These are phyloP conservation scores for Retiboletus flavoniger DNA, from an alignment of 1,284 basidiomycete genomes.

Conservation along the genomic window DNA sequence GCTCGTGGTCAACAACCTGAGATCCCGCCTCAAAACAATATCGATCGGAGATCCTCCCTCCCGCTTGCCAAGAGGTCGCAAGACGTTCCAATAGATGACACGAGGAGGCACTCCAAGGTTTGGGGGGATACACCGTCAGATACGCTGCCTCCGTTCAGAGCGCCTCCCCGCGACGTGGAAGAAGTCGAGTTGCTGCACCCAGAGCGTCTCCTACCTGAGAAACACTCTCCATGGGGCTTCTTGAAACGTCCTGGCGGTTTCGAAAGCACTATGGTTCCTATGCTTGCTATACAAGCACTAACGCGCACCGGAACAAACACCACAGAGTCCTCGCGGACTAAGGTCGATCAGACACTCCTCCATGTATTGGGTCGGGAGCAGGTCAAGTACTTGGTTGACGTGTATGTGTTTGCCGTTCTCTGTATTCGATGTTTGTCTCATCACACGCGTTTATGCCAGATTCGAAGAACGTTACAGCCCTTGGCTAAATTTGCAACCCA, in stretches of 20 bases:
- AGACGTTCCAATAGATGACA: slow-evolving; percentile 27
- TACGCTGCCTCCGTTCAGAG: slow-evolving; percentile 21
- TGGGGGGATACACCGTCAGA: slow-evolving; percentile 26
- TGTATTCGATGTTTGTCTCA: not conserved
- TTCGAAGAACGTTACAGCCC: slow-evolving; percentile 45
- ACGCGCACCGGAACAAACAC: slow-evolving; percentile 23
- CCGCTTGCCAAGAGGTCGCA: slow-evolving; percentile 21
- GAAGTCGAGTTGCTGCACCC: slow-evolving; percentile 33
- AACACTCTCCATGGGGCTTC: slow-evolving; percentile 40
- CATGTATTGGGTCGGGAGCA: slow-evolving; percentile 39
- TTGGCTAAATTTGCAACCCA: slow-evolving; percentile 41
- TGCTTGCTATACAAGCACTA: slow-evolving; percentile 42
- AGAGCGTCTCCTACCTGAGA: slow-evolving; percentile 31
- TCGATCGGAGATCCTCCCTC: slow-evolving; percentile 30
- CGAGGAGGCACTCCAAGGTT: slow-evolving; percentile 21
- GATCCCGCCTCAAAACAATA: slow-evolving; percentile 14
- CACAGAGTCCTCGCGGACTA: slow-evolving; percentile 29
- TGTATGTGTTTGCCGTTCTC: slow-evolving; percentile 32
- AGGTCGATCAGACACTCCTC: slow-evolving; percentile 34
- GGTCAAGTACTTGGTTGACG: slow-evolving; percentile 36
- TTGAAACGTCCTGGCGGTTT: slow-evolving; percentile 35
- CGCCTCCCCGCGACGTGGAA: slow-evolving; percentile 21
- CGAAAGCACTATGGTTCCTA: slow-evolving; percentile 42
- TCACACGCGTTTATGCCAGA: slow-evolving; percentile 22
- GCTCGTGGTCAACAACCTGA: slow-evolving; percentile 22